Conservation (phyloP, 306 rosid species). For the Lablab purpureus region DNA sequence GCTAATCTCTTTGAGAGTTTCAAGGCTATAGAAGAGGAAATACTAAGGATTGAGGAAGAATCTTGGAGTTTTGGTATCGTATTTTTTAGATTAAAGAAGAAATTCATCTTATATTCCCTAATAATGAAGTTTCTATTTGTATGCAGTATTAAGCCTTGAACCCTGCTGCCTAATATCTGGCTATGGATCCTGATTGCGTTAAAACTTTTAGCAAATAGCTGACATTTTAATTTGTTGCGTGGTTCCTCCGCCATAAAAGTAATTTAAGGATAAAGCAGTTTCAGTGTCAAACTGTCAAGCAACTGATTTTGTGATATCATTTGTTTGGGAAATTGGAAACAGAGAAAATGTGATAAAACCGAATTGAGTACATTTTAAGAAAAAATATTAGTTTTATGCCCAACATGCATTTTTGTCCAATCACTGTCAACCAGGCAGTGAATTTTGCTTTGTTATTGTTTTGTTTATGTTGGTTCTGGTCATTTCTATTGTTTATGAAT, state of each 20-base stretch:
- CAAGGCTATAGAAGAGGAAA: not conserved
- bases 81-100: not conserved
- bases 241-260: not conserved
- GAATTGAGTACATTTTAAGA: not conserved
- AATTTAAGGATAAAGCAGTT: not conserved
- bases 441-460: not conserved
- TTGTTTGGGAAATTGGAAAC: not conserved
- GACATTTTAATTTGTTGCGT: not conserved
- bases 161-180: not conserved
- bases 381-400: not conserved
- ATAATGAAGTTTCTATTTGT: not conserved
- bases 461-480: conserved; percentile 2
- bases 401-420: not conserved
- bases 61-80: not conserved
- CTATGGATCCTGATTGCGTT: not conserved
- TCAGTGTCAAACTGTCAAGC: not conserved
- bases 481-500: conserved; percentile 20
- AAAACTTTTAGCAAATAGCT: not conserved
- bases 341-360: conserved; percentile 12
- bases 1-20: too few species aligned
- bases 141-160: not conserved
- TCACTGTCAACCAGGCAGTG: conserved; percentile 8
- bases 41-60: not conserved
- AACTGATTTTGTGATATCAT: not conserved
- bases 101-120: not conserved